phyloP scores from a whole-genome alignment of 108 stramenopile genomes.

The Nannochloropsis gaditana region DNA sequence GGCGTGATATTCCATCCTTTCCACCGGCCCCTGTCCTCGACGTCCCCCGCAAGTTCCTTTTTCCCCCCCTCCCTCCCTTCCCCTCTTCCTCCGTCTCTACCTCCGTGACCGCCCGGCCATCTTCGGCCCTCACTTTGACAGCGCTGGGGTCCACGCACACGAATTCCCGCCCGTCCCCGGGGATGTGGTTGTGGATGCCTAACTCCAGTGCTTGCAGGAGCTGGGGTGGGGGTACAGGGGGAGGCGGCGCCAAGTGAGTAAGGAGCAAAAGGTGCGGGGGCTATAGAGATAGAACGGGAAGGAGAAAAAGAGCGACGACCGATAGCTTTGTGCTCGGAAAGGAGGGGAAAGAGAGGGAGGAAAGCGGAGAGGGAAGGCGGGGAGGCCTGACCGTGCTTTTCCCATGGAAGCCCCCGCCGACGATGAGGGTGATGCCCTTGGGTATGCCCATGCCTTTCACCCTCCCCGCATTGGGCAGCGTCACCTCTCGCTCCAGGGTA shows the following conservation, averaged over 20 bases:
- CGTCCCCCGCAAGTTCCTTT: background rate
- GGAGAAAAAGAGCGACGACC: background rate
- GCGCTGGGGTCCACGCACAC: constrained; percentile 66
- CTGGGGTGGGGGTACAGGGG: background rate
- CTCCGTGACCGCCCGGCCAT: constrained; percentile 71
- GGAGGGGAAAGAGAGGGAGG: background rate
- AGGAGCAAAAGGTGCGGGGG: background rate
- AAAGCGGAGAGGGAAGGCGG: background rate
- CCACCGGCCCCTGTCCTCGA: too few relatives aligned
- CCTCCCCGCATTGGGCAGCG: constrained; percentile 37
- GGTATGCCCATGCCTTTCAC: constrained; percentile 83
- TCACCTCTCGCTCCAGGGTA: constrained; percentile 32
- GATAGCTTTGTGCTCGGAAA: background rate
- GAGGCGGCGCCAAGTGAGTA: too few relatives aligned
- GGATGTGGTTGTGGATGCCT: constrained; percentile 86
- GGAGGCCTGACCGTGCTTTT: constrained; percentile 67
- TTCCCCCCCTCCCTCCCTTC: background rate
- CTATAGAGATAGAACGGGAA: background rate
- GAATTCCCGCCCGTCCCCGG: constrained; percentile 90
- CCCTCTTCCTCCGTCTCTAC: background rate
- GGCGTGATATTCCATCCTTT: too few relatives aligned
- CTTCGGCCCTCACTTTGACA: constrained; percentile 87
- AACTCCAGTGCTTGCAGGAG: constrained; percentile 72
- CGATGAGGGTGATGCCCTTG: constrained; percentile 83
- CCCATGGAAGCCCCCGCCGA: constrained; percentile 97